phyloP scores from a whole-genome alignment of 257 asterid species.

The Anisodus acutangulus region DNA sequence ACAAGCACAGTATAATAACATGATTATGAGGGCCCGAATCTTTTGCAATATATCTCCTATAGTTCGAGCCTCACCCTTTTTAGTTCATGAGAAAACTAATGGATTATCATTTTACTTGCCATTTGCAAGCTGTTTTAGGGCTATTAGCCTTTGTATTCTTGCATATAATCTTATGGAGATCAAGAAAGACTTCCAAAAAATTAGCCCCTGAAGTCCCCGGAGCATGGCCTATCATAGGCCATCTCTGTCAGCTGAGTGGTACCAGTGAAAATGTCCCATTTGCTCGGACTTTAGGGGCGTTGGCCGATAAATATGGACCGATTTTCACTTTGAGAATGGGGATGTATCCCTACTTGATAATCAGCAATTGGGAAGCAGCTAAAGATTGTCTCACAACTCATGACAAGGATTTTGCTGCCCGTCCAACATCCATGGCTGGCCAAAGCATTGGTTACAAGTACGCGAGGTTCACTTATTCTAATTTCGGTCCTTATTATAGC shows the following conservation, averaged over 20 bases:
- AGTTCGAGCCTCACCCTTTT: background rate
- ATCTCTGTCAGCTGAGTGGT: constrained; percentile 46
- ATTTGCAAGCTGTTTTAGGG: background rate
- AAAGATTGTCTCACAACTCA: constrained; percentile 60
- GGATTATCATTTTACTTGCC: background rate
- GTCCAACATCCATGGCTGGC: constrained; percentile 49
- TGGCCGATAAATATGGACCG: constrained; percentile 63
- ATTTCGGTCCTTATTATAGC: constrained; percentile 59
- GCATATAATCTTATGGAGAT: background rate
- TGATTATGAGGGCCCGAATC: background rate
- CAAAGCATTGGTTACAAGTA: constrained; percentile 49
- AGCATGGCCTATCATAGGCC: constrained; percentile 67
- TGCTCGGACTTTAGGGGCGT: constrained; percentile 35
- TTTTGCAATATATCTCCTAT: background rate
- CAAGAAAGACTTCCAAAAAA: background rate
- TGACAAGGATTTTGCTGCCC: constrained; percentile 45
- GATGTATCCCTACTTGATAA: constrained; percentile 37
- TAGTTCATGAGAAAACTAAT: background rate
- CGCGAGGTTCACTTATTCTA: constrained; percentile 50
- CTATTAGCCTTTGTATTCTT: background rate
- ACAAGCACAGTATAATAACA: background rate
- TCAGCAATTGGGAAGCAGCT: constrained; percentile 60
- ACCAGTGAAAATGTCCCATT: constrained; percentile 22
- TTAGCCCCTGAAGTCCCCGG: constrained; percentile 54
- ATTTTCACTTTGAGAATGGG: constrained; percentile 49